Evolutionary conservation across 179 eudicot species (phyloP), one percentile per base, ranked within the genome.

Genomic region (Amaranthus tricolor): DNA sequence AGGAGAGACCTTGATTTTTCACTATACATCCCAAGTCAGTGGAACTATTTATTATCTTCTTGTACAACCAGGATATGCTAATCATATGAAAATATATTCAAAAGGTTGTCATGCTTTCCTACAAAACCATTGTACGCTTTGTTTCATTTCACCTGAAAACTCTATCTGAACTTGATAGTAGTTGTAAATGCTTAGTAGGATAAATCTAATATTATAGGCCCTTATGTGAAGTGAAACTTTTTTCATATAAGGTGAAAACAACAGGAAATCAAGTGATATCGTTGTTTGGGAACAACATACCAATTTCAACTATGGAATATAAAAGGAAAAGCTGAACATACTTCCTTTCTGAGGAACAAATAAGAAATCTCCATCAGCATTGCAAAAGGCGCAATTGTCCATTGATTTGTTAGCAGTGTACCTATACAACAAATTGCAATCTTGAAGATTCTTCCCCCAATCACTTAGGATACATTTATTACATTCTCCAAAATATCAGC

Each of bases 311-410:
- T 24, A 20, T 7, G 47, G 55, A 16, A 48, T 40, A 58, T 70
- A 52, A 80, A 61, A 50, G 49, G 56, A 24, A 60, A 59, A 8
- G 71, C 4, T 3, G n/a, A 66, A 87, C 99, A 78, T 85, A 95
- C 99, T 89, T 87, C 98, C 99, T 83, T 83, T 61, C 78, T 95
- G 98, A 81, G 98, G 99, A 78, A 95, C 98, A 76, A 95, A 85
- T 84, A 95, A 80, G 81, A 93, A 95, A 82, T 95, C 99, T 47
- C 99, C 98, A 85, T 95, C 97, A 69, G 99, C 99, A 84, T 87
- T 95, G 88, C 98, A 95, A 78, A 95, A 87, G 52, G 99, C 97
- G 71, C 87, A 83, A 68, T 91, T 78, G 10, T 86, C 88, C 98
- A 95, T 95, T 49, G 97, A 91, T 77, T 87, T 91, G 88, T 95